Base-by-base conservation (phyloP, 306 rosid genomes). In the Sechiopsis laciniata region DNA sequence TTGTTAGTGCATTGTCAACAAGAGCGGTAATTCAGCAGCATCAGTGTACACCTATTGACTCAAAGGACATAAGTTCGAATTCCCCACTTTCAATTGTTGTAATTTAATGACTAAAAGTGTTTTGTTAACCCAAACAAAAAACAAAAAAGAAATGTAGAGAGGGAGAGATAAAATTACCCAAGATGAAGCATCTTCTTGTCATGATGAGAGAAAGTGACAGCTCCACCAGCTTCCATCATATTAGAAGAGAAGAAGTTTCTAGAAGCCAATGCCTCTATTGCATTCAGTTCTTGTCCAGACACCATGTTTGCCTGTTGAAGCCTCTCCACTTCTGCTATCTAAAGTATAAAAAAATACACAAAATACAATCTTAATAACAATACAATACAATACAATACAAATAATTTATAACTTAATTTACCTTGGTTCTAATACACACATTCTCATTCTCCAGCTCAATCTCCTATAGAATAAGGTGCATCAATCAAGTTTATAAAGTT, bases 151-250 rank as follows among this genome's bases (percentile, higher is more conserved):
- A 22, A 24, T 12, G 42, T 0, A 62, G 11, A 8, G 19, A 26
- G 32, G 35, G 48, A 26, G 22, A 16, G 51, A 63, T 48, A 35
- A 11, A 17, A 35, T 74, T 52, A 84, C 87, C 98, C 91, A 59
- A 94, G 91, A 80, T 89, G 97, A 73, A 90, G 96, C n/a, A 87
- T 83, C 82, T 90, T 94, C 83, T 90, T 88, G 82, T 86, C 96
- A 62, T 76, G 78, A 50, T 87, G 98, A 24, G 91, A 76, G 89
- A 75, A 90, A 37, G 69, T 15, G 75, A 88, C 75, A 72, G 83
- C 8, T 72, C 84, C 89, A 72, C 60, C 83, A 32, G 4, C 37
- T 61, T 90, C 96, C 17, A 89, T 74, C 71, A 90, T 78, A 81
- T 55, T 75, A 16, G 85, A 88, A 73, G 69, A 77, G 77, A 93